Evolutionary conservation across 345 rosid genomes (phyloP).

Genomic region (Syzygium grande): DNA sequence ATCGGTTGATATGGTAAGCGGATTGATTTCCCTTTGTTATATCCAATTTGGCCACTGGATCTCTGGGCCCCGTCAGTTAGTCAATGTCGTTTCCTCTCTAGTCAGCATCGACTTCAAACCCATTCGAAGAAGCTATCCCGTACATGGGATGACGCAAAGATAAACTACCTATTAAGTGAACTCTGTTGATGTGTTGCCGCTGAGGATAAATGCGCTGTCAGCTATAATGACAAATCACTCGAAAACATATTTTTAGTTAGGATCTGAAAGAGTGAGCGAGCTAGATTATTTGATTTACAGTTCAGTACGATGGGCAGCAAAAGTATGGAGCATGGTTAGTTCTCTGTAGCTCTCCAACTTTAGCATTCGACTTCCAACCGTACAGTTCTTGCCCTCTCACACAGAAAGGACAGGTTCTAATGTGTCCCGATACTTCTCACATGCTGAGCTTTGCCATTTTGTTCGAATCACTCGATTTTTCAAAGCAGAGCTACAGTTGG

Average conservation of each 20-base stretch:
- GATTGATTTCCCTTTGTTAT: not conserved
- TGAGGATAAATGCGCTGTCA: not conserved
- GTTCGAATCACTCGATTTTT: not conserved
- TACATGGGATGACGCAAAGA: not conserved
- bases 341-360: not conserved
- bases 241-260: not conserved
- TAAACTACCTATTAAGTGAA: not conserved
- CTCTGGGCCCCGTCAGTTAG: not conserved
- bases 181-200: not conserved
- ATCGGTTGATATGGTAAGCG: not conserved
- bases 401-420: not conserved
- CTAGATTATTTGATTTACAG: not conserved
- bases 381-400: not conserved
- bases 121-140: not conserved
- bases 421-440: not conserved
- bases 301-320: not conserved
- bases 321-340: not conserved
- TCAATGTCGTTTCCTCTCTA: not conserved
- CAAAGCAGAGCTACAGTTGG: not conserved
- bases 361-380: not conserved
- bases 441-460: not conserved
- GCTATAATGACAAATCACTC: not conserved
- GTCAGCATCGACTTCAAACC: not conserved
- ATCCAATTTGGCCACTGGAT: not conserved
- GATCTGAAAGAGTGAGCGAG: not conserved